Conservation (phyloP, 2,329 filamentous ascomycete species). For the Dryadomyces quercus-mongolicae region DNA sequence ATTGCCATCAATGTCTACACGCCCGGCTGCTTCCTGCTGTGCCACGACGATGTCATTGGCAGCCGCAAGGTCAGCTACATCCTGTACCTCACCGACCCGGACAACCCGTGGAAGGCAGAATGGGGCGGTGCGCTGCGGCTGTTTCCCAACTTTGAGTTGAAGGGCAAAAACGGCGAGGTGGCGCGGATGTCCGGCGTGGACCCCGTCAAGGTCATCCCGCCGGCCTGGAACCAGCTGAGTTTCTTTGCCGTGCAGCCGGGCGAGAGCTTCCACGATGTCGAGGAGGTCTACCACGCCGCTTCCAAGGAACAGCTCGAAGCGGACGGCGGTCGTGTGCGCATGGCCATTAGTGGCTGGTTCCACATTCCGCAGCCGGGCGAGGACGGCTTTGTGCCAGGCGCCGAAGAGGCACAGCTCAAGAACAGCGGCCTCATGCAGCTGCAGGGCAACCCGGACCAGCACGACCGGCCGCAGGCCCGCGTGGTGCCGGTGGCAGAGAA, state of each 20-base stretch:
- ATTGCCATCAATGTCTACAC: constrained; percentile 99
- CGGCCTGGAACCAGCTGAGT: constrained; percentile 92
- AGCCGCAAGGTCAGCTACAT: constrained; percentile 94
- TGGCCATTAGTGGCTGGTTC: constrained; percentile 99
- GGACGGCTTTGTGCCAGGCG: constrained; percentile 76
- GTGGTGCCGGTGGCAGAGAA: constrained; percentile 31
- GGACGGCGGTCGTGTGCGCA: constrained; percentile 69
- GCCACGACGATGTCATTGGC: constrained; percentile 98
- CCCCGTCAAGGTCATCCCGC: constrained; percentile 71
- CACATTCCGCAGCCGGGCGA: constrained; percentile 94
- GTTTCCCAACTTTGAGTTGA: constrained; percentile 57
- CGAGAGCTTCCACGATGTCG: constrained; percentile 98
- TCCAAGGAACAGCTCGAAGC: constrained; percentile 45
- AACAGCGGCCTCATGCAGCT: constrained; percentile 88
- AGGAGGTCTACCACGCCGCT: constrained; percentile 78
- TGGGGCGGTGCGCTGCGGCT: constrained; percentile 90
- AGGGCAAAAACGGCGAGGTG: constrained; percentile 57
- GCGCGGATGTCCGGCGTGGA: constrained; percentile 74
- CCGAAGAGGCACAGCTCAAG: constrained; percentile 78
- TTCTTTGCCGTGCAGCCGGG: constrained; percentile 98
- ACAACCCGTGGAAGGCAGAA: constrained; percentile 75
- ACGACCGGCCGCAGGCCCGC: constrained; percentile 64
- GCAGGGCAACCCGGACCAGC: constrained; percentile 80
- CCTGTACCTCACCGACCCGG: constrained; percentile 86
- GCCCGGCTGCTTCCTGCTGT: constrained; percentile 86